These are phyloP conservation scores for Boletus tomentosulus DNA, from an alignment of 768 basidiomycete species.

Conservation along the genomic window DNA sequence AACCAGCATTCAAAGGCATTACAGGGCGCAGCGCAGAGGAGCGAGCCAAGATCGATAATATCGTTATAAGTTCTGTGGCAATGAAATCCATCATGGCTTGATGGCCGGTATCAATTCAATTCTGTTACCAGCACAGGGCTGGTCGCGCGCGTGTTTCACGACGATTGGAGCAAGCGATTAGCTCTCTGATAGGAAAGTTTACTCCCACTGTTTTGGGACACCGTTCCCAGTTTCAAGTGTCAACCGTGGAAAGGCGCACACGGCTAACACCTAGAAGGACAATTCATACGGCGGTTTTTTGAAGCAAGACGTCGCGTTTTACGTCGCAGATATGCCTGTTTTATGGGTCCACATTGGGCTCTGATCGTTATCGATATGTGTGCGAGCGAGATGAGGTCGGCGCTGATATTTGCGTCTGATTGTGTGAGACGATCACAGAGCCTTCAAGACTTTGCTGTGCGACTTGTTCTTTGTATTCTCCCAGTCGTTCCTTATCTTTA, in stretches of 20 bases:
- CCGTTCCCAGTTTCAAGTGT: neutral
- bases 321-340: too few relatives aligned
- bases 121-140: neutral
- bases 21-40: slow-evolving; percentile 35
- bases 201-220: neutral
- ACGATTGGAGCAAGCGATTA: neutral
- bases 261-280: too few relatives aligned
- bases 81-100: slow-evolving; percentile 62
- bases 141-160: neutral
- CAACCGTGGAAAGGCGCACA: neutral
- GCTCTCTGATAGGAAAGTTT: too few relatives aligned
- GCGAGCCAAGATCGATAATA: slow-evolving; percentile 48
- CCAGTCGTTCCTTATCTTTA: neutral
- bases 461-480: neutral
- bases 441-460: neutral
- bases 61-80: slow-evolving; percentile 76
- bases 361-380: neutral
- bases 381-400: neutral
- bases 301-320: neutral
- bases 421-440: slow-evolving; percentile 13
- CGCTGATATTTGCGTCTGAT: slow-evolving; percentile 15
- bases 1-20: slow-evolving; percentile 38
- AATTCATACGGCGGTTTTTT: too few relatives aligned
- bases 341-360: too few relatives aligned
- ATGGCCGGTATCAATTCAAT: neutral